These are phyloP conservation scores for Amauroascus verrucosus DNA, from an alignment of 2,329 filamentous ascomycete genomes.

Conservation along the genomic window DNA sequence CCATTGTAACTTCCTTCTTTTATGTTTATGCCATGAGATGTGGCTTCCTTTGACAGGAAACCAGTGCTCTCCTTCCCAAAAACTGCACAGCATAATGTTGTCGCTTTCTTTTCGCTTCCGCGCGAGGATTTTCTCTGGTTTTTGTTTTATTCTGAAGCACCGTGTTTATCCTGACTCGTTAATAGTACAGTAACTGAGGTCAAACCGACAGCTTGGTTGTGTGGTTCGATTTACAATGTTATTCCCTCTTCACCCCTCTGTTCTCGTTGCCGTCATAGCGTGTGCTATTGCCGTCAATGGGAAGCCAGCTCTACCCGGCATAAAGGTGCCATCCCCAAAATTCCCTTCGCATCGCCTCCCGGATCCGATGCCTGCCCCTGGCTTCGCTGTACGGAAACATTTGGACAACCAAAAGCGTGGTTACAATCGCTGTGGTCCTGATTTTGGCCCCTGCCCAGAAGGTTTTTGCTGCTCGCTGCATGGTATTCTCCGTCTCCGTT, in stretches of 20 bases:
- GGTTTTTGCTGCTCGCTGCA: constrained; percentile 32
- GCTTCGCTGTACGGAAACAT: constrained; percentile 8
- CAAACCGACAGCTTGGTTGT: neutral
- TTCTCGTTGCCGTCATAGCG: neutral
- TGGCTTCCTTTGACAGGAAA: neutral
- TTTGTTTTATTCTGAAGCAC: neutral
- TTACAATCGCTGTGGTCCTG: constrained; percentile 27
- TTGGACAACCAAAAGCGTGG: constrained; percentile 5
- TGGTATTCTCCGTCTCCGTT: constrained; percentile 21
- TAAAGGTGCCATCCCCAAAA: neutral
- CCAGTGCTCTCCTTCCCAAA: neutral
- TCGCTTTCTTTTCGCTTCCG: neutral
- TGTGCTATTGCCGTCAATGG: neutral
- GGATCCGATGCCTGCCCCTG: constrained; percentile 9
- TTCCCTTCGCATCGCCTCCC: constrained; percentile 12
- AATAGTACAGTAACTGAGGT: neutral
- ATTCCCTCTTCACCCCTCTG: neutral
- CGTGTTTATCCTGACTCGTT: neutral
- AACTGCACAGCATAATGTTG: neutral
- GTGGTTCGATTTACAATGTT: neutral
- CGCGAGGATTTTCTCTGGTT: neutral
- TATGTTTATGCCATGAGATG: neutral
- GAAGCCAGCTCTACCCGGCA: neutral
- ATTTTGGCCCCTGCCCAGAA: constrained; percentile 26
- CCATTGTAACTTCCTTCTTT: neutral